Evolutionary conservation across 805 yeast genomes (phyloP), one percentile per base, ranked within the genome.

Genomic region (Suhomyces sp.): DNA sequence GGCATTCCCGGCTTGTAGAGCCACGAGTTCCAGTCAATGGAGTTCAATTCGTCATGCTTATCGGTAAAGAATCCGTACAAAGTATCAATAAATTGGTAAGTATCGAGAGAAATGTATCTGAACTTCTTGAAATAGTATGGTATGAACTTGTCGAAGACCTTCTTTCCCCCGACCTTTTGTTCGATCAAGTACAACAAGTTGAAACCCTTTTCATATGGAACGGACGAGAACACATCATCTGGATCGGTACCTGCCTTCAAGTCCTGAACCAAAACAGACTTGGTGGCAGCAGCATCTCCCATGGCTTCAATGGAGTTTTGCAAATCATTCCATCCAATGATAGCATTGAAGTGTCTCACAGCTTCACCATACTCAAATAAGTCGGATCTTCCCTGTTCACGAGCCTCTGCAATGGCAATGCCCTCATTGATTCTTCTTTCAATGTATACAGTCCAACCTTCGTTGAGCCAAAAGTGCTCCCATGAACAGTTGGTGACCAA

Each of bases 1-100:
- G 97, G 97, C 78, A 91, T 79, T 2, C 97, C 97, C 4, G 94
- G 87, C 41, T 79, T 75, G 68, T 77, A 87, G 51, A 89, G 72
- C 97, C 97, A 91, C 24, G 82, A 68, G 49, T 89, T 77, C 96
- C 97, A 91, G 67, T 91, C 96, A 48, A 92, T 80, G 6, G 78
- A 57, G 60, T 87, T 87, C 60, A 89, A 76, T n/a, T 77, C 58
- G 0, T 68, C 77, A 50, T 75, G 73, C 52, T 82, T 72, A n/a
- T 70, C 68, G 29, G 67, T 56, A 63, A 77, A 85, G 63, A 82
- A 88, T 46, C 77, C 93, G 68, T 85, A 89, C 53, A 91, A 72
- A 1, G 88, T 75, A 59, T 87, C 96, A 53, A 86, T 68, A 68
- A 91, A 91, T 71, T 88, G 87, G 65, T 84, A 87, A 1, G 96